Percentiles rank a stretch among this genome's conserved stretches.
Conservation (phyloP, 164 flowering plant species). For the Paratinospora sagittata region DNA sequence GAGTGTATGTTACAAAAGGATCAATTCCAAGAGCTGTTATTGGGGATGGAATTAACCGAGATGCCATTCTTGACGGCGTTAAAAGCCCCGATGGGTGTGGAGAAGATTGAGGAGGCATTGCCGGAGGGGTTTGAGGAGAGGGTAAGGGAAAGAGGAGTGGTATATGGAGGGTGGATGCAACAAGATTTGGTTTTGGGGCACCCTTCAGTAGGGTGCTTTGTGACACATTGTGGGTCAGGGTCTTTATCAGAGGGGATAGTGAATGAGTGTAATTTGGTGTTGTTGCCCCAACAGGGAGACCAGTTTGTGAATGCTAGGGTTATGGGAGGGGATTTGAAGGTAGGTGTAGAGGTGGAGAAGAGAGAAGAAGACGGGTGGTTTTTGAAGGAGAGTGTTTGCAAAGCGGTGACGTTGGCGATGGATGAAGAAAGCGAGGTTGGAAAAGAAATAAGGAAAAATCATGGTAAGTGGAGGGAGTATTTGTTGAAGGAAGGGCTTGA, state of each 20-base stretch:
- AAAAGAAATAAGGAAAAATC: constrained; percentile 28
- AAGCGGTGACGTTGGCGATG: constrained; percentile 36
- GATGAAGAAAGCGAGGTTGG: constrained; percentile 27
- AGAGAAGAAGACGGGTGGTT: constrained; percentile 43
- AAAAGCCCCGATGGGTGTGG: neutral
- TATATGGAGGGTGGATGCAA: constrained; percentile 15
- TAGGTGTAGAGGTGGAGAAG: constrained; percentile 48
- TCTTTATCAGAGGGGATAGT: constrained; percentile 41
- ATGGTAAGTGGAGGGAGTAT: constrained; percentile 29
- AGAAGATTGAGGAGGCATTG: constrained; percentile 1
- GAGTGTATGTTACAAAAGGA: constrained; percentile 7
- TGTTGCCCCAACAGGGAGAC: constrained; percentile 37
- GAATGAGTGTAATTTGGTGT: constrained; percentile 39
- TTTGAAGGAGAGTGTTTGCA: constrained; percentile 26
- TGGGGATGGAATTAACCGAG: constrained; percentile 12
- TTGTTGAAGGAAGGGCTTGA: constrained; percentile 23
- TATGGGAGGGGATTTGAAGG: constrained; percentile 31
- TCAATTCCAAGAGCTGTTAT: constrained; percentile 11
- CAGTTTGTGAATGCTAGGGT: constrained; percentile 38
- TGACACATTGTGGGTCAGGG: constrained; percentile 48
- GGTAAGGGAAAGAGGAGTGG: constrained; percentile 10
- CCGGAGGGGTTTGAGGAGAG: constrained; percentile 17
- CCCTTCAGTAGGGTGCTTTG: constrained; percentile 45
- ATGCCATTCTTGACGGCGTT: constrained; percentile 11
- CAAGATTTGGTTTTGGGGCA: constrained; percentile 31